Conservation (phyloP, 352 stramenopile genomes). For the Pythium folliculosum region DNA sequence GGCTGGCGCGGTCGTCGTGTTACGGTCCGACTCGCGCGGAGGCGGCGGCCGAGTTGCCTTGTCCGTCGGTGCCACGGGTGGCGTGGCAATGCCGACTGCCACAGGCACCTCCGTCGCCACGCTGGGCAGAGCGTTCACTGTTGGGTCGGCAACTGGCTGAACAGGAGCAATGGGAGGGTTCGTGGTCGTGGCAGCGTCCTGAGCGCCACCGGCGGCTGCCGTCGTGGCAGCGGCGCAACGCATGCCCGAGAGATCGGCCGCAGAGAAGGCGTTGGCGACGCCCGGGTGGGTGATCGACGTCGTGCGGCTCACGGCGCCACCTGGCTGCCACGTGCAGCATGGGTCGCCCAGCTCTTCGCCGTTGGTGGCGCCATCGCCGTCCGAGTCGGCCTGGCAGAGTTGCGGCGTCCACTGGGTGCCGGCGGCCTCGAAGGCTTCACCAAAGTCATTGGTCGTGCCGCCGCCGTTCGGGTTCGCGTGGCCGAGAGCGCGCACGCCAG, state of each 20-base stretch:
- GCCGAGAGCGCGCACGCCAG: conserved; percentile 54
- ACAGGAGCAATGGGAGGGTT: neutral
- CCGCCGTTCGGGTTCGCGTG: conserved; percentile 51
- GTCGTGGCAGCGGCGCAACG: conserved; percentile 19
- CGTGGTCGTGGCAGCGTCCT: neutral
- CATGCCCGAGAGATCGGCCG: conserved; percentile 23
- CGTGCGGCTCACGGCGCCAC: neutral
- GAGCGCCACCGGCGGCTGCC: neutral
- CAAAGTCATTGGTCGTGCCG: conserved; percentile 63
- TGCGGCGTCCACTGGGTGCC: conserved; percentile 50
- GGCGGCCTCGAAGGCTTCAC: conserved; percentile 46
- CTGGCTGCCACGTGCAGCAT: conserved; percentile 67
- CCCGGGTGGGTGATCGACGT: conserved; percentile 34
- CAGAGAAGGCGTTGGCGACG: conserved; percentile 32
- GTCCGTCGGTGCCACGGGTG: neutral
- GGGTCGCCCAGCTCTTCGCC: conserved; percentile 89
- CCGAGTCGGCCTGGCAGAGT: conserved; percentile 68
- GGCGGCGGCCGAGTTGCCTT: neutral
- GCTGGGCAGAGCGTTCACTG: neutral
- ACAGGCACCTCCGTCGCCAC: neutral
- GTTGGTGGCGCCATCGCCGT: conserved; percentile 85
- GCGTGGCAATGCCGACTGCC: neutral
- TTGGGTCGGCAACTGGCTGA: neutral
- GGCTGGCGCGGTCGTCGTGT: neutral
- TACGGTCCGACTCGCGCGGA: neutral